These are phyloP conservation scores for Cronartium quercuum DNA, from an alignment of 1,284 basidiomycete species.

Conservation along the genomic window DNA sequence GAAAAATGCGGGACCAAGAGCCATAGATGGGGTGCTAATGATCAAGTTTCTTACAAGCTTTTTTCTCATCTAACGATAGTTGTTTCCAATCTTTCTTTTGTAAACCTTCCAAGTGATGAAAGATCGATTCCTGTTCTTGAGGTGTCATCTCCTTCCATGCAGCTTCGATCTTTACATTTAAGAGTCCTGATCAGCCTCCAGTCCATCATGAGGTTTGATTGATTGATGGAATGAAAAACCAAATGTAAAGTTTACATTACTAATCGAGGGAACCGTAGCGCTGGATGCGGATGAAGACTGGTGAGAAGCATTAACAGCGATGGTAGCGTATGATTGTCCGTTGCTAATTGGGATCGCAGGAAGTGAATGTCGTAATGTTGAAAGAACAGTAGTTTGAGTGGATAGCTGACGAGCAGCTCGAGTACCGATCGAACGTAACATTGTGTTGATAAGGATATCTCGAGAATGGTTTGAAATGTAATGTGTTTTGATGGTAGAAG, in stretches of 20 bases:
- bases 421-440: not conserved
- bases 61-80: slow-evolving; percentile 35
- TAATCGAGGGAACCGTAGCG: not conserved
- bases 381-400: not conserved
- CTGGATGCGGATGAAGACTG: not conserved
- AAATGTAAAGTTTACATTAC: not conserved
- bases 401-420: not conserved
- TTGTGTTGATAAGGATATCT: not conserved
- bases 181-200: too few relatives aligned
- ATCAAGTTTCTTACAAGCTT: slow-evolving; percentile 23
- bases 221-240: too few relatives aligned
- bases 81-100: slow-evolving; percentile 39
- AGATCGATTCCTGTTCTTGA: slow-evolving; percentile 36
- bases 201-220: too few relatives aligned
- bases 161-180: slow-evolving; percentile 28
- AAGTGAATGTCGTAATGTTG: not conserved
- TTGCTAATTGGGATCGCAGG: not conserved
- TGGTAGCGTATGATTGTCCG: not conserved
- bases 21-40: too few relatives aligned
- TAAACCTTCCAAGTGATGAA: slow-evolving; percentile 38
- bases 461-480: slow-evolving; percentile 1
- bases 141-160: slow-evolving; percentile 39
- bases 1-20: too few relatives aligned
- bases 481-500: not conserved
- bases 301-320: not conserved